These are phyloP conservation scores for Rubroboletus pulcherrimus DNA, from an alignment of 768 basidiomycete species.

Conservation along the genomic window DNA sequence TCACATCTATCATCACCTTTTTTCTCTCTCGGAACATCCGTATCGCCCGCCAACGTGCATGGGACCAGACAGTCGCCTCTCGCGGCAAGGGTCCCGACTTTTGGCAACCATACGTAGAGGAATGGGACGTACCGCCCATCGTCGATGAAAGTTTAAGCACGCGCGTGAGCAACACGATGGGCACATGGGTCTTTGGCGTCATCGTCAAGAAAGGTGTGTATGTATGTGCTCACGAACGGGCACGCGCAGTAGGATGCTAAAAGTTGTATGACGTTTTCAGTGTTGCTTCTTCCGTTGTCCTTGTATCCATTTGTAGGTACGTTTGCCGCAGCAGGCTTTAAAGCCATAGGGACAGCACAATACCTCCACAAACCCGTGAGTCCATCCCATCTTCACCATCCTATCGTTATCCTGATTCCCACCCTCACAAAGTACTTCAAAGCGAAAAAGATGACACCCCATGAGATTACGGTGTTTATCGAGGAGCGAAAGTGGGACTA, in stretches of 20 bases:
- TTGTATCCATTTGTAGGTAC: conserved; percentile 71
- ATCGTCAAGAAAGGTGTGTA: conserved; percentile 24
- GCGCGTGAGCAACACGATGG: conserved; percentile 10
- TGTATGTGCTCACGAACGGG: neutral
- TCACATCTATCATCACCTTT: conserved; percentile 72
- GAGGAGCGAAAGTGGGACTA: conserved; percentile 93
- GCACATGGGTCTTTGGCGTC: conserved; percentile 13
- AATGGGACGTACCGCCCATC: conserved; percentile 63
- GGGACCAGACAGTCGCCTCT: conserved; percentile 79
- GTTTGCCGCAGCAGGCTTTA: conserved; percentile 57
- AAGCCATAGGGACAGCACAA: conserved; percentile 62
- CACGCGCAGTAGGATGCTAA: neutral
- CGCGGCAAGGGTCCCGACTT: conserved; percentile 80
- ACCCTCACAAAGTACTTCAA: conserved; percentile 63
- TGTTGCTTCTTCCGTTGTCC: conserved; percentile 56
- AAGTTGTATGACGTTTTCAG: conserved; percentile 27
- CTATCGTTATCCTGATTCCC: neutral
- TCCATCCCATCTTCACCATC: neutral
- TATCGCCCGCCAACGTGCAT: conserved; percentile 72
- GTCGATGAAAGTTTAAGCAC: conserved; percentile 31
- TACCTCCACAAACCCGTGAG: conserved; percentile 66
- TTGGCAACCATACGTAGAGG: conserved; percentile 81
- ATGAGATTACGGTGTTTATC: conserved; percentile 70
- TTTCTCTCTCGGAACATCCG: conserved; percentile 83
- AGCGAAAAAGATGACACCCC: conserved; percentile 73